These are phyloP conservation scores for Leishmania guyanensis DNA, from an alignment of 208 protist genomes.

Conservation along the genomic window DNA sequence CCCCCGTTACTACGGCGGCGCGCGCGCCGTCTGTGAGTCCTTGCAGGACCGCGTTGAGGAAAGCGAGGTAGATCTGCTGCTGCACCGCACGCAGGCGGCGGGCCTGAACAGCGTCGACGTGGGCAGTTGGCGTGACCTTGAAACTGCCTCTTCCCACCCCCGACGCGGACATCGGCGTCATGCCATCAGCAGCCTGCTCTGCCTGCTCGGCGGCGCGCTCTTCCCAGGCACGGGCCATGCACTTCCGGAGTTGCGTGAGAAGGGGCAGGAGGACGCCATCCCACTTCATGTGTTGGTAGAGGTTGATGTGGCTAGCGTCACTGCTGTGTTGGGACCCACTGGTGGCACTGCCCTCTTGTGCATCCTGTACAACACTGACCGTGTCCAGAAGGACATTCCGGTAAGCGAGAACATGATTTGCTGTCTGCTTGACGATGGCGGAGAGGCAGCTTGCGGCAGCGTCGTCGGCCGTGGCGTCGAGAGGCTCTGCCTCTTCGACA, in stretches of 20 bases:
- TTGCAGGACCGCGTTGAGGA: conserved; percentile 30
- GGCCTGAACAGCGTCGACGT: conserved; percentile 18
- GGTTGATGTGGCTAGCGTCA: background rate
- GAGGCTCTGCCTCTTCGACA: conserved; percentile 40
- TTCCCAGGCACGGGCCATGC: conserved; percentile 39
- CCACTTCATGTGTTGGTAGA: conserved; percentile 17
- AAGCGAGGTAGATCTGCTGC: conserved; percentile 34
- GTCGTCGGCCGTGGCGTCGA: conserved; percentile 45
- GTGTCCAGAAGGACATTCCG: background rate
- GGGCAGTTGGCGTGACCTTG: conserved; percentile 2
- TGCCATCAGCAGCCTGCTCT: conserved; percentile 17
- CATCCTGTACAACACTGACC: background rate
- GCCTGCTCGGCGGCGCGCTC: conserved; percentile 42
- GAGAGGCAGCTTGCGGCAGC: conserved; percentile 21
- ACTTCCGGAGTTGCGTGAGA: conserved; percentile 34
- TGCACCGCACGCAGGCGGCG: conserved; percentile 31
- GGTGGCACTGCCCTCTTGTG: background rate
- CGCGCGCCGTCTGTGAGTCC: conserved; percentile 18
- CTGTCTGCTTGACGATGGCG: conserved; percentile 18
- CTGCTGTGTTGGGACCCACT: background rate
- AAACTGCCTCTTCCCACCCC: background rate
- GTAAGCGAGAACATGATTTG: conserved; percentile 12
- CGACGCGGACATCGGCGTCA: background rate
- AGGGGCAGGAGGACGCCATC: conserved; percentile 15
- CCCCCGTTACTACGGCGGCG: background rate